phyloP scores from a whole-genome alignment of 1,284 basidiomycete genomes.

The Cryptococcus sp. region DNA sequence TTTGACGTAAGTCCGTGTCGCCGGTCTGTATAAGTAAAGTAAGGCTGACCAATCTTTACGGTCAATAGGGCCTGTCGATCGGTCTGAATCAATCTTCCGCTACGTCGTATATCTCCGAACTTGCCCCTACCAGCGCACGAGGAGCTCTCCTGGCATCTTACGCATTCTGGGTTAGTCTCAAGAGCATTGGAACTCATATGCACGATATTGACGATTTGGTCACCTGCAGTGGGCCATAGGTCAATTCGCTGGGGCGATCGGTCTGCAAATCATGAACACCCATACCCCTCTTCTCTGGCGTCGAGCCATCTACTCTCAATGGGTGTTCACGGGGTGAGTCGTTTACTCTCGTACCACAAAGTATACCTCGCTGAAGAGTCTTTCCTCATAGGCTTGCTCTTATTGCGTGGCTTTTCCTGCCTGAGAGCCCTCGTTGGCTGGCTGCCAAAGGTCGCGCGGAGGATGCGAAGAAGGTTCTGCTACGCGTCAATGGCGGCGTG shows the following conservation, averaged over 20 bases:
- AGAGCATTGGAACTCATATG: neutral
- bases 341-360: too few species aligned
- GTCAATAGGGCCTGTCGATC: neutral
- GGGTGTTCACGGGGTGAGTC: conserved; percentile 5
- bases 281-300: neutral
- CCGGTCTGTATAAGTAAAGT: neutral
- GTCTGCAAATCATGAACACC: neutral
- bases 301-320: conserved; percentile 10
- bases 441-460: conserved; percentile 14
- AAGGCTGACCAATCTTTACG: neutral
- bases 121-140: conserved; percentile 1
- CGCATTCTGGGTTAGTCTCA: neutral
- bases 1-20: neutral
- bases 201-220: neutral
- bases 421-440: conserved; percentile 20
- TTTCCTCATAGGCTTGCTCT: conserved; percentile 9
- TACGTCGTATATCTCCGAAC: conserved; percentile 1
- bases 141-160: conserved; percentile 4
- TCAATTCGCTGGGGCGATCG: neutral
- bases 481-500: conserved; percentile 13
- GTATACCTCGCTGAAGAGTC: too few species aligned
- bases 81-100: conserved; percentile 1
- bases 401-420: conserved; percentile 3
- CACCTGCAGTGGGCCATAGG: neutral
- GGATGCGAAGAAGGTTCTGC: conserved; percentile 16